Conservation (phyloP, 305 asterid species). For the Solanum aculeatissimum region DNA sequence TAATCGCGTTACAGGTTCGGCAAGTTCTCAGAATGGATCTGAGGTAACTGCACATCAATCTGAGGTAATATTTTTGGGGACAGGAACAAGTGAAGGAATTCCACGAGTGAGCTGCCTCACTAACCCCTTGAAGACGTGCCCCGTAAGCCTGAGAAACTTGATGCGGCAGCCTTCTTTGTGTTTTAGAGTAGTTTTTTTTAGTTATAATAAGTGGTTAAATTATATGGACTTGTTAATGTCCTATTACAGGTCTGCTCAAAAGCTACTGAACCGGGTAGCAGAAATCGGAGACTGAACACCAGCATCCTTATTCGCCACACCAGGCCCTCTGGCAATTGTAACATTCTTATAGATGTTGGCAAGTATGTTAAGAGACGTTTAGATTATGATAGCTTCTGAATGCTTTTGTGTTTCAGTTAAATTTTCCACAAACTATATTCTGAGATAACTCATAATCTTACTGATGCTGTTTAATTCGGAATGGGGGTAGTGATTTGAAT, state of each 20-base stretch:
- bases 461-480: background rate
- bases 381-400: background rate
- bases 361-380: conserved; percentile 47
- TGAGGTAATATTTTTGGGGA: conserved; percentile 73
- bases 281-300: conserved; percentile 83
- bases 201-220: background rate
- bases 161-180: background rate
- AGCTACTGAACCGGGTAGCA: conserved; percentile 72
- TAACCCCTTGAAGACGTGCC: conserved; percentile 55
- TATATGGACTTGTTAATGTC: conserved; percentile 1
- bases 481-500: background rate
- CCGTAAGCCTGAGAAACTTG: conserved; percentile 27
- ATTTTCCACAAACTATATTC: background rate
- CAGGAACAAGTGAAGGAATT: conserved; percentile 98
- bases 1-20: conserved; percentile 30
- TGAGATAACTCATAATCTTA: background rate
- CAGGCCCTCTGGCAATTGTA: conserved; percentile 46
- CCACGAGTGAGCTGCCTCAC: conserved; percentile 99
- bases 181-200: background rate
- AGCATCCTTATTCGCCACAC: conserved; percentile 68
- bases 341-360: conserved; percentile 94
- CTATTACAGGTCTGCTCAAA: conserved; percentile 70
- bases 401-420: background rate
- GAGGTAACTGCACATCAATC: conserved; percentile 33
- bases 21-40: conserved; percentile 18